These are phyloP conservation scores for Monilinia polystroma DNA, from an alignment of 2,329 filamentous ascomycete species.

Conservation along the genomic window DNA sequence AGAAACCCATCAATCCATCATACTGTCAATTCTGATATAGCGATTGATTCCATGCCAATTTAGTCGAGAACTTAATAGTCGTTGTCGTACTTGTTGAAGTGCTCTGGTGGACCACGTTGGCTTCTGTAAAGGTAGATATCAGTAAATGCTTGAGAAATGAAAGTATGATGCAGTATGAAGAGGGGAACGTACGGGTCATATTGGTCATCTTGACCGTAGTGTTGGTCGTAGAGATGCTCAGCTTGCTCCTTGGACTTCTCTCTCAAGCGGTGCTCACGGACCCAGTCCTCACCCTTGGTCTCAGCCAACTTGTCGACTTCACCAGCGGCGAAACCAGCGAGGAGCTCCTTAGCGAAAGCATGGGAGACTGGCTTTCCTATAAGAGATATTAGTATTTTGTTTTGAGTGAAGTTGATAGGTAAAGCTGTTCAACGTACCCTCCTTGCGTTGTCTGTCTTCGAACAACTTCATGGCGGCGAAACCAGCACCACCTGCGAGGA, in stretches of 20 bases:
- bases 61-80: conserved; percentile 7
- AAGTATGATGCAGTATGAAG: too few relatives aligned
- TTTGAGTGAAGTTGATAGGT: not conserved
- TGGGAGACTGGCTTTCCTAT: conserved; percentile 69
- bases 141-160: not conserved
- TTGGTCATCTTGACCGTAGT: conserved; percentile 56
- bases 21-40: not conserved
- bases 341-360: conserved; percentile 72
- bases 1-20: not conserved
- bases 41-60: conserved; percentile 1
- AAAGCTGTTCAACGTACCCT: conserved; percentile 50
- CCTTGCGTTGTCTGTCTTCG: conserved; percentile 69
- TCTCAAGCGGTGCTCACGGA: conserved; percentile 45
- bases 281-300: conserved; percentile 63
- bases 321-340: conserved; percentile 69
- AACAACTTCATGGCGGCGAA: conserved; percentile 80
- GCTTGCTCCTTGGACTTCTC: conserved; percentile 60
- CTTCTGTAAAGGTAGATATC: conserved; percentile 26
- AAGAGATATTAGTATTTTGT: not conserved
- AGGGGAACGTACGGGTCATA: conserved; percentile 54
- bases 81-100: conserved; percentile 31
- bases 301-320: conserved; percentile 76
- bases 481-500: conserved; percentile 71
- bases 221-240: conserved; percentile 59
- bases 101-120: conserved; percentile 39